Evolutionary conservation across 148 eudicot genomes (phyloP), one percentile per base, ranked within the genome.

Genomic region (Vaccinium darrowii): DNA sequence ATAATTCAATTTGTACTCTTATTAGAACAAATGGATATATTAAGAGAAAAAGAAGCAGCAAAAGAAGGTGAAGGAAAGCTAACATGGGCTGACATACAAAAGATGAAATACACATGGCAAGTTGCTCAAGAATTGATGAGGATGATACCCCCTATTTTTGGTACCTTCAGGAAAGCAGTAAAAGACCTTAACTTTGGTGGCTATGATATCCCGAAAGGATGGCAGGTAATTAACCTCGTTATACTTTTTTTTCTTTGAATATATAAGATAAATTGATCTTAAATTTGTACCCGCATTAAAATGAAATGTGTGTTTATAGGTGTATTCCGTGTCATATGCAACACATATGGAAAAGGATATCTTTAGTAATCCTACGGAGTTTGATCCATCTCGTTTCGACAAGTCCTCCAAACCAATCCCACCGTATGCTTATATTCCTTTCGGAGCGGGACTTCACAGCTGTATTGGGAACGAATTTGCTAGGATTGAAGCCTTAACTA

Each of bases 71-170:
- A 84, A 39, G 81, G 62, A 9, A 49, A 84, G 50, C 9, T 84
- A 56, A 58, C 85, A 39, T 85, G 87, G 87, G 60, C 0, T 53
- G 87, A 85, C 1, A 85, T 85, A 8, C 87, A 85, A 80, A 85
- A 50, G 72, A 85, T 85, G 87, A 85, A 85, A 57, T 71, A 53
- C n/a, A 85, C 87, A 80, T 85, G 87, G 87, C 80, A 77, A 72
- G 83, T 85, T 3, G 87, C 83, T 11, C 87, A 85, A 72, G 87
- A 85, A 63, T 19, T 85, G 65, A 80, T 85, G 87, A 85, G 87
- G 79, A 79, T 85, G 25, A 85, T 85, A 13, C 87, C 87, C 1
- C 87, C 87, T 15, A 71, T 85, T 27, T 51, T 54, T 18, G 87
- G 87, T 8, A 56, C 15, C 78, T 71, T 71, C 69, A 72, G 87